Base-by-base conservation (phyloP, 805 yeast species). In the Ogataea kodamae region DNA sequence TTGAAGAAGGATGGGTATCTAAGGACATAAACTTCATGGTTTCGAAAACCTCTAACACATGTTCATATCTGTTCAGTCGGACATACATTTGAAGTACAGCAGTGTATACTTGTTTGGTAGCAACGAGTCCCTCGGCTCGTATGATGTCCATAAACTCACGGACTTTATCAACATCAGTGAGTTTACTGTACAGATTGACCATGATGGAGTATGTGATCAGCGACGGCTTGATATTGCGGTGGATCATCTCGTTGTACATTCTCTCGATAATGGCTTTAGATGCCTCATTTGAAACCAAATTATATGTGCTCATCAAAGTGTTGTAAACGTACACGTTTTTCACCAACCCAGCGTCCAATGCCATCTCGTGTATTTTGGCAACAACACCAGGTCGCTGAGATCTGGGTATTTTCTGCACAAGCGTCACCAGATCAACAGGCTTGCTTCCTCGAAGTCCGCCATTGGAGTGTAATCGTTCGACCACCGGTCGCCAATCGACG, bases 21-120 rank as follows among this genome's bases (percentile, higher is more conserved):
- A 65, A 50, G 1, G 92, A 76, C 45, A 81, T 56, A 54, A 85
- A 90, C 53, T 87, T 90, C 88, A 92, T 78, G 42, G 86, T 76
- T 45, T 81, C 87, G 59, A 92, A 92, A 2, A 84, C 64, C 27
- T 77, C 77, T 36, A 73, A 71, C 0, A 95, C 95, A 42, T 81
- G 77, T 11, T 64, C 55, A 40, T 67, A 74, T 35, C 73, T 72
- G 37, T 52, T 62, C 32, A 67, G 50, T 34, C 74, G 67, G 5
- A 78, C 75, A 49, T 81, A 75, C 15, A 84, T 67, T 40, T 79
- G 78, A 25, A 85, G 50, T 5, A 81, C 66, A 24, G 75, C 73
- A 3, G 81, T 68, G 44, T 76, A 78, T 1, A 78, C 61, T 4
- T 55, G 50, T 4, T 64, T 53, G 10, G 70, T 60, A 4, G 78